Percentiles rank a stretch among this genome's conserved stretches.
phyloP scores from a whole-genome alignment of 768 basidiomycete genomes.

The Termitomyces sp. region DNA sequence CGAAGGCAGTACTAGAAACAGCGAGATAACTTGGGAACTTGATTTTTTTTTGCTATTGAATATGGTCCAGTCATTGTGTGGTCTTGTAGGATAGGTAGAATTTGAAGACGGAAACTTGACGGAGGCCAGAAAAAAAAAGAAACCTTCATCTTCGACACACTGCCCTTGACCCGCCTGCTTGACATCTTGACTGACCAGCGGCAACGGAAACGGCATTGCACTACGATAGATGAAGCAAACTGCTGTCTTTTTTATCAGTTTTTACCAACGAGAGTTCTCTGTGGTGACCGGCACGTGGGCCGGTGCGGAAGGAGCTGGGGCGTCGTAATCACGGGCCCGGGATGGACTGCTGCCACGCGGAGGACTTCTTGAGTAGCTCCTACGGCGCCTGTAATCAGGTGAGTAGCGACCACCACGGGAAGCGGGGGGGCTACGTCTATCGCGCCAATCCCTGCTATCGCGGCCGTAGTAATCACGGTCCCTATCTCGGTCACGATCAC shows the following conservation, averaged over 20 bases:
- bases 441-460: conserved; percentile 72
- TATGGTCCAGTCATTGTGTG: conserved; percentile 34
- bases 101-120: conserved; percentile 31
- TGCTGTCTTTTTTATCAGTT: conserved; percentile 9
- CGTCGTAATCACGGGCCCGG: conserved; percentile 33
- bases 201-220: conserved; percentile 17
- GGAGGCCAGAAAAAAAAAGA: conserved; percentile 34
- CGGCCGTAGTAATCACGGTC: conserved; percentile 64
- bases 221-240: conserved; percentile 9
- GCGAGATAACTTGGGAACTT: conserved; percentile 66
- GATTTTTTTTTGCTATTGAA: conserved; percentile 50
- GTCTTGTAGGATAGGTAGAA: conserved; percentile 40
- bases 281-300: conserved; percentile 33
- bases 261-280: conserved; percentile 54
- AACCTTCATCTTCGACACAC: conserved; percentile 37
- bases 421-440: conserved; percentile 72
- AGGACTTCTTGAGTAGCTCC: conserved; percentile 77
- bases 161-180: conserved; percentile 34
- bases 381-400: conserved; percentile 69
- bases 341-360: conserved; percentile 63
- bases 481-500: conserved; percentile 46
- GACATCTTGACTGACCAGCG: conserved; percentile 18
- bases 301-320: conserved; percentile 25
- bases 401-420: conserved; percentile 63
- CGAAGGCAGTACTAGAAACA: conserved; percentile 49